These are phyloP conservation scores for Pseudocercospora cruenta DNA, from an alignment of 2,329 filamentous ascomycete genomes.

Conservation along the genomic window DNA sequence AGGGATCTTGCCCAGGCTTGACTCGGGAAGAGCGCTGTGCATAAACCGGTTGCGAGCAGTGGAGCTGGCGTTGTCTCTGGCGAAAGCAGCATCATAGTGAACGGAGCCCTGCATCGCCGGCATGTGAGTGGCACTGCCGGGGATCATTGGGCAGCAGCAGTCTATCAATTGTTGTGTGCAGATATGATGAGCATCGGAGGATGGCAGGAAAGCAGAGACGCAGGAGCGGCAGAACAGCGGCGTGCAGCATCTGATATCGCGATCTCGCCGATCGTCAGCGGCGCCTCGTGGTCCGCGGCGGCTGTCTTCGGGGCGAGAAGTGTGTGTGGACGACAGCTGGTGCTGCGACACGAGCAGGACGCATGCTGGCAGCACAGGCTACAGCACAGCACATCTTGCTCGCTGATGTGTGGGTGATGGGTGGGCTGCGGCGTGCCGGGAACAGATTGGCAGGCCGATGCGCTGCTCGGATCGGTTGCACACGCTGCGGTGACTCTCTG, in stretches of 20 bases:
- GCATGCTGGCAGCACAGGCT: neutral
- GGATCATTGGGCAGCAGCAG: neutral
- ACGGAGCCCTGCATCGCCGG: neutral
- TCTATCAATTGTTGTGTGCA: neutral
- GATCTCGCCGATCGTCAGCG: conserved; percentile 1
- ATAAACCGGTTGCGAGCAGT: conserved; percentile 1
- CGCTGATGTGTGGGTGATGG: neutral
- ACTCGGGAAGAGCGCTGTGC: neutral
- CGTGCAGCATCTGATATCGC: conserved; percentile 1
- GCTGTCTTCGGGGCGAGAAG: conserved; percentile 1
- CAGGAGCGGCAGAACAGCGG: neutral
- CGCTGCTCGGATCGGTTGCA: neutral
- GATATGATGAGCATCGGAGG: neutral
- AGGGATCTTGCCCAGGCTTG: neutral
- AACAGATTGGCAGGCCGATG: neutral
- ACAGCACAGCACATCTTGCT: neutral
- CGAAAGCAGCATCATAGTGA: neutral
- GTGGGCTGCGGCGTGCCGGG: neutral
- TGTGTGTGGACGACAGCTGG: neutral
- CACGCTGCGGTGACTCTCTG: neutral
- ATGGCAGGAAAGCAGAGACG: neutral
- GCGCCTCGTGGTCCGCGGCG: conserved; percentile 3
- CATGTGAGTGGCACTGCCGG: neutral
- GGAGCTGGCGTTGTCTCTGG: neutral
- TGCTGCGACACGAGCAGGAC: neutral